Evolutionary conservation across 768 basidiomycete species (phyloP).

Genomic region (Naganishia kalamii): DNA sequence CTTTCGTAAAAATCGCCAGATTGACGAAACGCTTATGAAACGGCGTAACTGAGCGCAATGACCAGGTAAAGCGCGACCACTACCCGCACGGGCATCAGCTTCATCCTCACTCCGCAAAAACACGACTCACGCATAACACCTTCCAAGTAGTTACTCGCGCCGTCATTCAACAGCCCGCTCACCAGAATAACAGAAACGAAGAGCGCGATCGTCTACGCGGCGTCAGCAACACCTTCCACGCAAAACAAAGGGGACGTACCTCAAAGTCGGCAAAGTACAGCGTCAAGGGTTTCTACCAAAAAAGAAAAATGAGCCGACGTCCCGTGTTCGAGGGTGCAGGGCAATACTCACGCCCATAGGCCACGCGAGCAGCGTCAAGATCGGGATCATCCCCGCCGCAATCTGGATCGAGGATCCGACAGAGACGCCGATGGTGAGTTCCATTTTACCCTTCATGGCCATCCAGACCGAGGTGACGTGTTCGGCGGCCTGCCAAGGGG

Average conservation of each 20-base stretch:
- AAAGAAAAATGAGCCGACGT: slow-evolving; percentile 24
- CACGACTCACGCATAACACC: slow-evolving; percentile 60
- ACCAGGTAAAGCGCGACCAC: slow-evolving; percentile 66
- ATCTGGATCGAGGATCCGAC: slow-evolving; percentile 53
- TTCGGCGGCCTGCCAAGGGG: slow-evolving; percentile 59
- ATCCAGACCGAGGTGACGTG: slow-evolving; percentile 66
- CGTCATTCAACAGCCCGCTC: slow-evolving; percentile 55
- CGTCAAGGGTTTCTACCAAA: slow-evolving; percentile 49
- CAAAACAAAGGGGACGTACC: slow-evolving; percentile 47
- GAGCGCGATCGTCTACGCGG: slow-evolving; percentile 63
- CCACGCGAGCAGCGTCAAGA: slow-evolving; percentile 86
- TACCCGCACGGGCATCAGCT: slow-evolving; percentile 12
- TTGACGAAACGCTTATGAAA: too few species aligned
- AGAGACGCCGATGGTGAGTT: slow-evolving; percentile 60
- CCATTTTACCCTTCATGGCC: slow-evolving; percentile 53
- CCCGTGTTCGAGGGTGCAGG: slow-evolving; percentile 82
- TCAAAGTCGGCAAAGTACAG: slow-evolving; percentile 83
- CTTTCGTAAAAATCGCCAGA: neutral
- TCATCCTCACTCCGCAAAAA: neutral
- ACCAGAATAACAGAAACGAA: slow-evolving; percentile 85
- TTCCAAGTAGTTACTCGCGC: slow-evolving; percentile 87
- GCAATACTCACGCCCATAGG: slow-evolving; percentile 52
- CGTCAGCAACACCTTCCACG: slow-evolving; percentile 3
- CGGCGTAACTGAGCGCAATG: slow-evolving; percentile 62
- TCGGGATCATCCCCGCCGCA: slow-evolving; percentile 74